Evolutionary conservation across 2,329 filamentous ascomycete species (phyloP), one percentile per base, ranked within the genome.

Genomic region (Trichoderma harzianum): DNA sequence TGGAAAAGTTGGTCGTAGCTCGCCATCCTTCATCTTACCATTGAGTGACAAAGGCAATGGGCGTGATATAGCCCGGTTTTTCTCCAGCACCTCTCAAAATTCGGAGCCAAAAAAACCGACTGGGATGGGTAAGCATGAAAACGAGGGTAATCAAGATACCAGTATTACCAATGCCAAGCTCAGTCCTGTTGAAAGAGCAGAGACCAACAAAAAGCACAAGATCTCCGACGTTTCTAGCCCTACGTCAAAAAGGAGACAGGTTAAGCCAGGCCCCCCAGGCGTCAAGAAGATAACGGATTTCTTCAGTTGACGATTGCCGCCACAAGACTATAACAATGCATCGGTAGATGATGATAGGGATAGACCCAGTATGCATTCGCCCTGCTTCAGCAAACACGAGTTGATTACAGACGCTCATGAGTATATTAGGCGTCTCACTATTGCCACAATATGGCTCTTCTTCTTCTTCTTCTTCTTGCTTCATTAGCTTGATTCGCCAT

Each of bases 61-160:
- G 83, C 90, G 87, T 64, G 98, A 96, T 75, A 98, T 98, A 80
- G 93, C 92, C 60, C 97, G 97, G 77, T 98, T 97, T 84, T 98
- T 98, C 78, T 87, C 87, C 8, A 92, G 89, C 55, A 85, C 7
- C 30, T 39, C 28, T 21, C 28, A 69, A 7, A 32, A 68, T 16
- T 7, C 16, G 30, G n/a, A 30, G 18, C 12, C 18, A 32, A n/a
- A 39, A 39, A n/a, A 3, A 53, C 7, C 21, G 24, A 28, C 7
- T 7, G 28, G 36, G 43, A 30, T 6, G 16, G 32, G 7, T 11
- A 61, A 62, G 10, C 6, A 28, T 24, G n/a, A 55, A 21, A 34
- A 21, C 18, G 30, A 34, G 10, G 39, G 34, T 47, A 7, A 26
- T 24, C 7, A 53, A 18, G 8, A 32, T 34, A 11, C 21, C 21